These are phyloP conservation scores for Podila verticillata DNA, from an alignment of 192 early-diverging fungal genomes.

Conservation along the genomic window DNA sequence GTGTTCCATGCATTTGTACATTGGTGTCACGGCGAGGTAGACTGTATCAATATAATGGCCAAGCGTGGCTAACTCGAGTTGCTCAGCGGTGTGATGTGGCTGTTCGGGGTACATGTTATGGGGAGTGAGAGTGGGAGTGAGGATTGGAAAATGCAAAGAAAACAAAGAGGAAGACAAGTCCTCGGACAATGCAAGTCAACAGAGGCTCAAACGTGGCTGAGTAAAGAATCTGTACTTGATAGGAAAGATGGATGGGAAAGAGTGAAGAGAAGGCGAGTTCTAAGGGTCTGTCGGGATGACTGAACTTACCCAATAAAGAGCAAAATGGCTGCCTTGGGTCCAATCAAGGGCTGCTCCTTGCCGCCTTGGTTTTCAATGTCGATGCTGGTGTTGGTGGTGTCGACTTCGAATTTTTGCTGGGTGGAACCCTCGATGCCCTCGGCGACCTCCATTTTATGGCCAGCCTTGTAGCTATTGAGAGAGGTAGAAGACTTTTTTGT, in stretches of 20 bases:
- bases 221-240: not conserved
- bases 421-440: not conserved
- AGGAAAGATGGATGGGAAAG: not conserved
- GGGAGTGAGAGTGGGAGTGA: not conserved
- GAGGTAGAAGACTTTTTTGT: not conserved
- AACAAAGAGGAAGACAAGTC: not conserved
- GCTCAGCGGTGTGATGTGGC: too few relatives aligned
- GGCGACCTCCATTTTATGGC: not conserved
- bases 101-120: not conserved
- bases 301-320: conserved; percentile 43
- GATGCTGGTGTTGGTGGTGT: not conserved
- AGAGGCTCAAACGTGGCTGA: too few relatives aligned
- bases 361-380: conserved; percentile 15
- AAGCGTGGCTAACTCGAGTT: too few relatives aligned
- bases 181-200: too few relatives aligned
- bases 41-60: not conserved
- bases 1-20: too few relatives aligned
- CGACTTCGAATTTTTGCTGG: conserved; percentile 8
- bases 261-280: not conserved
- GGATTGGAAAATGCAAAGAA: not conserved
- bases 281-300: not conserved
- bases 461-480: not conserved
- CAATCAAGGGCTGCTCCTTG: conserved; percentile 1
- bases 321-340: conserved; percentile 18
- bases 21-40: not conserved